Conservation (phyloP, 73 alveolate genomes). For the Stentor coeruleus region DNA sequence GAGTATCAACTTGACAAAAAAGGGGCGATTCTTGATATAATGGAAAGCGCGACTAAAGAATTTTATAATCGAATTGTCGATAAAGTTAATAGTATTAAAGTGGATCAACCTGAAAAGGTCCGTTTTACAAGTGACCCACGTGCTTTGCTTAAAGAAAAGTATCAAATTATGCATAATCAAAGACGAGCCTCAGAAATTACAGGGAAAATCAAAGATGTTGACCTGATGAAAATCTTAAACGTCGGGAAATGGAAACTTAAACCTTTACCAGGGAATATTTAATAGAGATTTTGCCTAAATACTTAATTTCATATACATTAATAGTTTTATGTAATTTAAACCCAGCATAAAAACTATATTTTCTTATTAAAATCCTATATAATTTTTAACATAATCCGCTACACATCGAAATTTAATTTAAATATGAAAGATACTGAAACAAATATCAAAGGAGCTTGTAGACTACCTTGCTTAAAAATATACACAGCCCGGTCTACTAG, state of each 20-base stretch:
- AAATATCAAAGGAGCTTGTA: too few species aligned
- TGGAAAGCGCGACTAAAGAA: not conserved
- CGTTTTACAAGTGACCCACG: not conserved
- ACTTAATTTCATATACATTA: too few species aligned
- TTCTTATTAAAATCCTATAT: too few species aligned
- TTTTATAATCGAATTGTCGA: not conserved
- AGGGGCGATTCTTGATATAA: not conserved
- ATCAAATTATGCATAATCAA: not conserved
- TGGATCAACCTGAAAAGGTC: not conserved
- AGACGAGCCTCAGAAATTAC: not conserved
- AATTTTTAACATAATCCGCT: too few species aligned
- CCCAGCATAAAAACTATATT: too few species aligned
- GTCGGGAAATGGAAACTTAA: not conserved
- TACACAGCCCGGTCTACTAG: too few species aligned
- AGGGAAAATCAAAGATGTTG: not conserved
- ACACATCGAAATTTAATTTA: too few species aligned
- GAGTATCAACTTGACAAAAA: not conserved
- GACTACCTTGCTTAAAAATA: too few species aligned
- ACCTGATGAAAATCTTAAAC: not conserved
- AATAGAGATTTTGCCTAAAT: too few species aligned
- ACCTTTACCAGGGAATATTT: not conserved
- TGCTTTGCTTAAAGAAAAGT: not conserved
- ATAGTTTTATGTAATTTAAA: too few species aligned
- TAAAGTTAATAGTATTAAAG: not conserved
- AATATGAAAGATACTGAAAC: too few species aligned